Percentiles rank a stretch among this genome's conserved stretches.
Conservation (phyloP, 2,329 filamentous ascomycete genomes). For the Ophiosphaerella korrae region DNA sequence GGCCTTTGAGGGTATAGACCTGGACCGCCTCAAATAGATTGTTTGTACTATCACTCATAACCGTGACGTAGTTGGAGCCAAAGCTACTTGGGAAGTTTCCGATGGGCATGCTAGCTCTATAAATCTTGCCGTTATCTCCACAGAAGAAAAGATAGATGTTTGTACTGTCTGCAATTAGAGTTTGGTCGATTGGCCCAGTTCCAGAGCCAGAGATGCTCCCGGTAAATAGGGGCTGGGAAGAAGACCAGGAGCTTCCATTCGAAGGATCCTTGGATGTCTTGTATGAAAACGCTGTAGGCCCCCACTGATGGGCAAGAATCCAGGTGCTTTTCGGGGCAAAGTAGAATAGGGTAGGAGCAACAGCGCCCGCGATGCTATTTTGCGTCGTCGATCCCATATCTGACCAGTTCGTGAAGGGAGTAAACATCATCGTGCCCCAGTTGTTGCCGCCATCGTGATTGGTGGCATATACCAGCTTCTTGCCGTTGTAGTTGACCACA, state of each 20-base stretch:
- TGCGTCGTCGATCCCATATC: slow-evolving; percentile 59
- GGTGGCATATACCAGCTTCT: slow-evolving; percentile 66
- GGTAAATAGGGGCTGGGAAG: slow-evolving; percentile 60
- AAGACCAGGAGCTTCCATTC: slow-evolving; percentile 63
- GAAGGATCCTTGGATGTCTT: slow-evolving; percentile 63
- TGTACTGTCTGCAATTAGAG: slow-evolving; percentile 63
- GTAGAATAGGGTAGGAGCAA: slow-evolving; percentile 68
- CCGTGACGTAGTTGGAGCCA: slow-evolving; percentile 55
- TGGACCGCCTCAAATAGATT: slow-evolving; percentile 71
- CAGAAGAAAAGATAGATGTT: slow-evolving; percentile 72
- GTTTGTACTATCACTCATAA: slow-evolving; percentile 60
- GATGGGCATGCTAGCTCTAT: slow-evolving; percentile 67
- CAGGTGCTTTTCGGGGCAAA: slow-evolving; percentile 66
- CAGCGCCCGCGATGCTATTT: slow-evolving; percentile 49
- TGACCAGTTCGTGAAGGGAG: slow-evolving; percentile 59
- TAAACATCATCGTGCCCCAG: slow-evolving; percentile 66
- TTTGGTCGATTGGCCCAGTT: slow-evolving; percentile 67
- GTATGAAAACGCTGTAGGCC: slow-evolving; percentile 64
- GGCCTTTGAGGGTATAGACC: slow-evolving; percentile 66
- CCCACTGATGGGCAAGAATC: slow-evolving; percentile 72
- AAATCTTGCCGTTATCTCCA: slow-evolving; percentile 70
- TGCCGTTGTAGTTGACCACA: slow-evolving; percentile 58
- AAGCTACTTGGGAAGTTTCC: slow-evolving; percentile 66
- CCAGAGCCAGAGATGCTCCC: slow-evolving; percentile 58
- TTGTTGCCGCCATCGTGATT: slow-evolving; percentile 48